Evolutionary conservation across 495 filamentous ascomycete genomes (phyloP), one percentile per base, ranked within the genome.

Genomic region (Penicillium steckii): DNA sequence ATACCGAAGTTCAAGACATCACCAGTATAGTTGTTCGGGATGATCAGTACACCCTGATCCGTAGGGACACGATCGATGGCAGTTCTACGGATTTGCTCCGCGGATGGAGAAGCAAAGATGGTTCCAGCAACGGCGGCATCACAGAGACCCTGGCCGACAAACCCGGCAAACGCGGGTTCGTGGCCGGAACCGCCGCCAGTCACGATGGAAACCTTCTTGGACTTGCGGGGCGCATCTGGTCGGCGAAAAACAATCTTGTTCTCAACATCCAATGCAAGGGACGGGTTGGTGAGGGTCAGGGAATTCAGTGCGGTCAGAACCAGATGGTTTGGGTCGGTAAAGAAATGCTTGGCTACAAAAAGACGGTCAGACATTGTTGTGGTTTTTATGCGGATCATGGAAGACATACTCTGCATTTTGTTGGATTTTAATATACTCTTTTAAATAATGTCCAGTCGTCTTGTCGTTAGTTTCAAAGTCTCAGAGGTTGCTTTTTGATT

Each of bases 1-100:
- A 97, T 86, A 29, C 94, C 94, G 66, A 98, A 98, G 68, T 97
- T 94, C 46, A 98, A 76, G 35, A 96, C 85, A 69, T 98, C 94
- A 17, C 78, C 77, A 4, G 84, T 87, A 56, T 87, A 87, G 66
- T 87, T 87, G 70, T 80, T 85, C 8, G 82, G 78, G 7, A 86
- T 72, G 24, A 86, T 80, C 41, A 97, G 65, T 29, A 95, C 85
- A 10, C 94, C 93, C 47, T 85, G 76, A 23, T 84, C 79, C 8
- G 77, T 78, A 41, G 85, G 80, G 5, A 95, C 85, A 10, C 88
- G 75, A 40, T 84, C 78, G 61, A 87, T 84, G 32, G 94, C 85
- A 41, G 85, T 88, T 49, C 78, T 78, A 46, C 89, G 82, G 45
- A 98, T 84, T 70, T 97, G 94, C 72, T 92, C 89, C 0, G 93